Conservation (phyloP, 2,329 filamentous ascomycete genomes). For the Grosmannia clavigera region DNA sequence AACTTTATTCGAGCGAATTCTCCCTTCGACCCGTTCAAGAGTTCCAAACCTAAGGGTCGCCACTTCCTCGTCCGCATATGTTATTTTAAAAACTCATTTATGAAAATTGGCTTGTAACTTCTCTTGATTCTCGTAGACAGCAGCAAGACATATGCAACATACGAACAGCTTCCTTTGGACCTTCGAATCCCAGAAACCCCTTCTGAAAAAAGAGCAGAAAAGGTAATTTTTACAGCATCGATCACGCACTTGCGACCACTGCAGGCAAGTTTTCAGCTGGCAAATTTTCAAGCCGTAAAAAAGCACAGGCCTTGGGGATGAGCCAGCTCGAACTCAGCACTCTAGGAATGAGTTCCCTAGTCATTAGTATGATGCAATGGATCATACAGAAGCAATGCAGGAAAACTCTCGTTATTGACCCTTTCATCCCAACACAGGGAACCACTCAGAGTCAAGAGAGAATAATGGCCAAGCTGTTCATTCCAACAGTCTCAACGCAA, state of each 20-base stretch:
- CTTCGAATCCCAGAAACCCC: conserved; percentile 6
- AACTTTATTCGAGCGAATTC: not conserved
- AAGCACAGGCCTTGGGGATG: not conserved
- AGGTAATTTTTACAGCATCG: not conserved
- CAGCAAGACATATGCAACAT: not conserved
- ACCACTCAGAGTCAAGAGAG: not conserved
- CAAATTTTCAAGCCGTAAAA: not conserved
- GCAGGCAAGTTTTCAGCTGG: not conserved
- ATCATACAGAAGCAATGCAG: not conserved
- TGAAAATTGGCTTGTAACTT: not conserved
- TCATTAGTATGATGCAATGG: not conserved
- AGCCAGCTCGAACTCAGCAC: not conserved
- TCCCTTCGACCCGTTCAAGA: not conserved
- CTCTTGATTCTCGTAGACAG: not conserved
- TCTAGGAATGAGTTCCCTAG: not conserved
- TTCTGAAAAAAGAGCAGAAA: not conserved
- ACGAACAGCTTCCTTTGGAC: not conserved
- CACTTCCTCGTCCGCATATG: not conserved
- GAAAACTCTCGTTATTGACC: not conserved
- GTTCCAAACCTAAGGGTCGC: not conserved
- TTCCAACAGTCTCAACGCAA: not conserved
- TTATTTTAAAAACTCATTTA: not conserved
- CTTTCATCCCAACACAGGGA: not conserved
- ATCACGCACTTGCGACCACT: not conserved
- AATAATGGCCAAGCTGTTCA: not conserved